Base-by-base conservation (phyloP, 2,329 filamentous ascomycete genomes). In the Xylariales sp. region DNA sequence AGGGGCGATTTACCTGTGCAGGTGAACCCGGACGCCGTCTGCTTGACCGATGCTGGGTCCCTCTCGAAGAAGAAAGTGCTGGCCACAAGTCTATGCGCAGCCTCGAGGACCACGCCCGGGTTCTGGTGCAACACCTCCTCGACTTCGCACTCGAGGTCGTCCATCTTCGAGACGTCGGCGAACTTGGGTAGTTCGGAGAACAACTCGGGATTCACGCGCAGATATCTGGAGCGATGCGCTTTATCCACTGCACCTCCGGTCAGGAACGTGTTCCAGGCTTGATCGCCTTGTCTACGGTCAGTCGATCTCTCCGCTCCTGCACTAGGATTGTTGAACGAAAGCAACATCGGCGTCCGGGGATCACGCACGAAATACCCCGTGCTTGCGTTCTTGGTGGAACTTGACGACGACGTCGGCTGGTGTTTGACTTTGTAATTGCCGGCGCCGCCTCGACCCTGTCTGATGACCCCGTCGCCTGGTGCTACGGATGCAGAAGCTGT, bases 31-130 rank as follows among this genome's bases (percentile, higher is more conserved):
- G 51, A 54, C 12, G 44, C 21, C 7, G 39, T 51, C 38, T 56
- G 56, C 44, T 55, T 55, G 19, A 59, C 50, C 16, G 56, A 54
- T 2, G 46, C 40, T 5, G 46, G 40, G 8, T 60, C 57, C 43
- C 54, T 59, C 42, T 60, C 57, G 21, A 60, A 60, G 51, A 60
- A 60, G 24, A 60, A 60, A 0, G 54, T 52, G 51, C 58, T 60
- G 7, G 57, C 58, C 3, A 60, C 51, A 9, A 60, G 49, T 16
- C 57, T 47, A 39, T 60, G 58, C 15, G 54, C 58, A 6, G 52
- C 52, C 38, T 60, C 58, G 16, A 50, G 15, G 4, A 60, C 42
- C 21, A 56, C 51, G 4, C 47, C 48, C n/a, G 42, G 41, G 21
- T 52, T 51, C 35, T 53, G 50, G 24, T 49, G 49, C 24, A 60